Base-by-base conservation (phyloP, 176 grass and related monocot genomes). In the Eleusine indica region DNA sequence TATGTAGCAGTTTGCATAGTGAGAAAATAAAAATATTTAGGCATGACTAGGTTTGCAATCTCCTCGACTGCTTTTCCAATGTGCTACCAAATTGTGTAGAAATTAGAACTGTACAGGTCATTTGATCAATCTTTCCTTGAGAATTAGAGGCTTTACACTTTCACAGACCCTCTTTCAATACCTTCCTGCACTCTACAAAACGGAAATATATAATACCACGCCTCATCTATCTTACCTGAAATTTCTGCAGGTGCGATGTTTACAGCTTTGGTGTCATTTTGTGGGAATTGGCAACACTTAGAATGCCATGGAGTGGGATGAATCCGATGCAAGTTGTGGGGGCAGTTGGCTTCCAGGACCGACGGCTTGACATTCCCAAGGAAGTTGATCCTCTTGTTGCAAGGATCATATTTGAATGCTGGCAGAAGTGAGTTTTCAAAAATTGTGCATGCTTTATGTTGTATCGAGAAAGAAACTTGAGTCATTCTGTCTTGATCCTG, bases 191-290 rank as follows among this genome's bases (percentile, higher is more conserved):
- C 12, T 80, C 52, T 40, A 56, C 49, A 18, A 5, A 80, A 54
- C 3, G 1, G 47, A 54, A 69, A 19, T 67, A 53, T 68, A 28
- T 39, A 37, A 38, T 47, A 17, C 35, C 52, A 16, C 11, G 17
- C 65, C 52, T 63, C 43, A 62, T 62, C 19, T 49, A 35, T 30
- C 40, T 69, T 83, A 79, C 67, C 40, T 56, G n/a, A 83, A 81
- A 75, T 42, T 21, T 82, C 25, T 90, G 63, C 85, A 99, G 96
- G 82, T 99, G 96, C 7, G 96, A 99, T 65, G 88, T 99, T 41
- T 99, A 99, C 75, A 99, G 96, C 86, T 99, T 96, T 89, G 96
- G 96, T 32, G 96, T 99, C 53, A 99, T 99, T 79, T 86, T 99
- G 38, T 99, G 96, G 96, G 96, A 99, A 53, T 86, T 99, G 38